These are phyloP conservation scores for Lipomyces japonicus DNA, from an alignment of 805 yeast species.

Conservation along the genomic window DNA sequence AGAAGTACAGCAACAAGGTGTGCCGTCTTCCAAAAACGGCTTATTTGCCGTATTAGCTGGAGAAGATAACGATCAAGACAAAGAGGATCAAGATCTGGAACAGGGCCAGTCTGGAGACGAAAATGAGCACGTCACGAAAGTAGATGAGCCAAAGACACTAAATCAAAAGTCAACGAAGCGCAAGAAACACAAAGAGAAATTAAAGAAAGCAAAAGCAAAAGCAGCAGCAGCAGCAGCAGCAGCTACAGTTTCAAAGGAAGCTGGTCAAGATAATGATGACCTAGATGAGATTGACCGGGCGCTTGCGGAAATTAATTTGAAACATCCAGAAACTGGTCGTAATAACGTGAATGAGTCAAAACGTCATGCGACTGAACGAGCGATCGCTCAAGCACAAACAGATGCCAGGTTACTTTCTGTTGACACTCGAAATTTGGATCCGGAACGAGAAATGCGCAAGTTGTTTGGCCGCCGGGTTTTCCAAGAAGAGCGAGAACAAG, in stretches of 20 bases:
- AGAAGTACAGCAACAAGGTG: background rate
- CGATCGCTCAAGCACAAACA: slow-evolving; percentile 1
- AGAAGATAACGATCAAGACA: slow-evolving; percentile 8
- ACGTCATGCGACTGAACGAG: background rate
- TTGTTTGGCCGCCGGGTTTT: slow-evolving; percentile 28
- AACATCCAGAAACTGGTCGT: slow-evolving; percentile 1
- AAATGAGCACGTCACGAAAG: background rate
- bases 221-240: background rate
- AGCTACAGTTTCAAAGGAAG: background rate
- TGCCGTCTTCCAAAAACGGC: slow-evolving; percentile 10
- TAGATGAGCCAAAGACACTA: background rate
- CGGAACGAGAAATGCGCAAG: slow-evolving; percentile 27
- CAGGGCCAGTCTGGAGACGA: background rate
- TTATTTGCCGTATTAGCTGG: slow-evolving; percentile 17
- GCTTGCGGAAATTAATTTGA: slow-evolving; percentile 19
- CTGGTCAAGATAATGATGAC: background rate
- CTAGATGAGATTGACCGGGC: slow-evolving; percentile 27
- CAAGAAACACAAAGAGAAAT: slow-evolving; percentile 14
- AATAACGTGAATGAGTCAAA: background rate
- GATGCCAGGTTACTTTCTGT: slow-evolving; percentile 20
- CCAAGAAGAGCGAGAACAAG: slow-evolving; percentile 17
- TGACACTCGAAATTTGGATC: slow-evolving; percentile 24
- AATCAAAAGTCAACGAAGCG: background rate
- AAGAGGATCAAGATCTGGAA: slow-evolving; percentile 3
- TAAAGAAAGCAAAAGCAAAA: slow-evolving; percentile 17